phyloP scores from a whole-genome alignment of 495 filamentous ascomycete genomes.

The Tuber microsphaerosporum region DNA sequence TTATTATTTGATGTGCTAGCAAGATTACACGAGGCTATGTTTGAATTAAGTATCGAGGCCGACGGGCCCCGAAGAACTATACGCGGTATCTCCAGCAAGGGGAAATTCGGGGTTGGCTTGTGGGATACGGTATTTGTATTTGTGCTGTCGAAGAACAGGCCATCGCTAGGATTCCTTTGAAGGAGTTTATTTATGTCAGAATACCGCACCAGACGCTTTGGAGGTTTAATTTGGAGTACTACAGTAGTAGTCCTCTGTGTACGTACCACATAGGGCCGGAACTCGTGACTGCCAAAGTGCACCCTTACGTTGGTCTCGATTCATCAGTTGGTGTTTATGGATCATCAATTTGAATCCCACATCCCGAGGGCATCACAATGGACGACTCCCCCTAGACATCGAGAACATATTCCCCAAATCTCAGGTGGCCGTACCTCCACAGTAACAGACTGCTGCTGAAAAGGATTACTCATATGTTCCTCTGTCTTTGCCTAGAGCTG shows the following conservation, averaged over 20 bases:
- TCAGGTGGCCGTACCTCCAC: not conserved
- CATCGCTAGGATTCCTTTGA: not conserved
- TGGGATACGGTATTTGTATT: not conserved
- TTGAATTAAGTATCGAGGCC: not conserved
- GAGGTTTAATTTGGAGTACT: not conserved
- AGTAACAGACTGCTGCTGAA: not conserved
- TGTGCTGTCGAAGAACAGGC: not conserved
- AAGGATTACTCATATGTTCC: not conserved
- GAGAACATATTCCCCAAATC: not conserved
- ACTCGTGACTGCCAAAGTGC: not conserved
- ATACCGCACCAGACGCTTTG: not conserved
- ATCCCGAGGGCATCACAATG: not conserved
- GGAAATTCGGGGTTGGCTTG: not conserved
- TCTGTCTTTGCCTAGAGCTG: not conserved
- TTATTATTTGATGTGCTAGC: not conserved
- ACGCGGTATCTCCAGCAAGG: not conserved
- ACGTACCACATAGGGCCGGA: not conserved
- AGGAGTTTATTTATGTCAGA: not conserved
- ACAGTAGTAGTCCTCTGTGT: not conserved
- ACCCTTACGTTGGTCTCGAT: not conserved
- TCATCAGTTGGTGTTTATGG: not conserved
- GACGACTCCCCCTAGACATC: not conserved
- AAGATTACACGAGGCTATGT: not conserved
- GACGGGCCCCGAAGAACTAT: not conserved
- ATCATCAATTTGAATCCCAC: not conserved